phyloP scores from a whole-genome alignment of 805 yeast species.

The Kazachstania psychrophila region DNA sequence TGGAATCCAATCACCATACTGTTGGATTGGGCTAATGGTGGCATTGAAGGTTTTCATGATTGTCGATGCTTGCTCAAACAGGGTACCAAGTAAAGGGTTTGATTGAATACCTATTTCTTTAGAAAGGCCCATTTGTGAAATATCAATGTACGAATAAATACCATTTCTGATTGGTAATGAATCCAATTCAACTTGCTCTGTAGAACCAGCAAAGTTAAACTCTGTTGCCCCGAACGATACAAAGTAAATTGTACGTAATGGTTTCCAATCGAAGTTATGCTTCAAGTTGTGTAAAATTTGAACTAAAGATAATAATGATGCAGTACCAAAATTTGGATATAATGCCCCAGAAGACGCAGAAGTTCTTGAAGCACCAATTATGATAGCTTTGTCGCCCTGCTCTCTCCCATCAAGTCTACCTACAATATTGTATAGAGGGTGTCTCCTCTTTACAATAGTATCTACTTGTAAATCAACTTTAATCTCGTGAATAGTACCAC shows the following conservation, averaged over 20 bases:
- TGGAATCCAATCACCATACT: conserved; percentile 56
- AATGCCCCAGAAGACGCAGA: conserved; percentile 63
- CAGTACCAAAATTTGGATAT: conserved; percentile 63
- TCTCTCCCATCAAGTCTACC: conserved; percentile 77
- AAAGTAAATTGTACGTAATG: conserved; percentile 73
- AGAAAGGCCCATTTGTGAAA: conserved; percentile 33
- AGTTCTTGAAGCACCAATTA: conserved; percentile 77
- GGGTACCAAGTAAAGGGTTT: conserved; percentile 48
- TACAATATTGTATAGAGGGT: conserved; percentile 65
- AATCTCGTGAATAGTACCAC: conserved; percentile 14
- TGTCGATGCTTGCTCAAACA: conserved; percentile 1
- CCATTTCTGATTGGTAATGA: conserved; percentile 43
- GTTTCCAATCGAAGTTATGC: conserved; percentile 62
- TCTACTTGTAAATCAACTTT: conserved; percentile 27
- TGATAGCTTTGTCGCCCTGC: conserved; percentile 56
- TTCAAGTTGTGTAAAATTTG: conserved; percentile 57
- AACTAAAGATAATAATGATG: conserved; percentile 57
- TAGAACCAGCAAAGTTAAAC: conserved; percentile 71
- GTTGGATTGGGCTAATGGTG: conserved; percentile 20
- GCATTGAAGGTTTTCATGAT: conserved; percentile 9
- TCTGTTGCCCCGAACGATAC: conserved; percentile 73
- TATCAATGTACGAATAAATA: conserved; percentile 62
- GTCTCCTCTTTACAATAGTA: conserved; percentile 41
- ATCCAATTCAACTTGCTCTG: conserved; percentile 58
- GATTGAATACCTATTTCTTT: conserved; percentile 44